Conservation (phyloP, 805 yeast species). For the Clavispora asparagi region DNA sequence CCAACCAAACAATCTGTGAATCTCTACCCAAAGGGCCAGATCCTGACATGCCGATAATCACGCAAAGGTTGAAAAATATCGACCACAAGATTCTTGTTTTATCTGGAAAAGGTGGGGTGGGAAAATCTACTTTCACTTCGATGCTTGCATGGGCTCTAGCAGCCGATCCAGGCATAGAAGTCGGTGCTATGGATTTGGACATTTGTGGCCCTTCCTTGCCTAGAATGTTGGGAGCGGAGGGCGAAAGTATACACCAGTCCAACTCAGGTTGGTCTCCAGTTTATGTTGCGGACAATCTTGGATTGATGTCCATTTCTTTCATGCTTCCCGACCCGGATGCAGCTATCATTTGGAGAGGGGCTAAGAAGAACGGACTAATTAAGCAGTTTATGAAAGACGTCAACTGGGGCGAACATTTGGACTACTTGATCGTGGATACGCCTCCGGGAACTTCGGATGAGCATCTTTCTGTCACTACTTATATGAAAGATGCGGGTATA, state of each 20-base stretch:
- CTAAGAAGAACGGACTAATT: conserved; percentile 89
- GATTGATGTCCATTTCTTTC: conserved; percentile 91
- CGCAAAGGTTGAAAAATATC: conserved; percentile 55
- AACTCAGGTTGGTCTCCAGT: conserved; percentile 96
- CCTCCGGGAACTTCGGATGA: conserved; percentile 99
- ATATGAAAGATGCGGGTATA: conserved; percentile 82
- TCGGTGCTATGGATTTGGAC: conserved; percentile 96
- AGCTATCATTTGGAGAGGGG: conserved; percentile 96
- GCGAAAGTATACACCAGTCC: conserved; percentile 82
- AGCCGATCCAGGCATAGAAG: conserved; percentile 68
- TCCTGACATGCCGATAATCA: conserved; percentile 79
- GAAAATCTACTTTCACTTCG: conserved; percentile 92
- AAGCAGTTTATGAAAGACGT: conserved; percentile 93
- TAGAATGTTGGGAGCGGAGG: conserved; percentile 85
- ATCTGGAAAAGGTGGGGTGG: conserved; percentile 93
- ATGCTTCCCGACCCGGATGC: conserved; percentile 92
- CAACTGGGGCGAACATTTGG: conserved; percentile 81
- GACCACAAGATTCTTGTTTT: conserved; percentile 77
- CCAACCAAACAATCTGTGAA: conserved; percentile 86
- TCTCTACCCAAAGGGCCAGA: conserved; percentile 92
- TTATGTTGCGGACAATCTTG: conserved; percentile 89
- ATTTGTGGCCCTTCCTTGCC: conserved; percentile 98
- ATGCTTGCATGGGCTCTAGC: conserved; percentile 97
- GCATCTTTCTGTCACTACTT: conserved; percentile 84
- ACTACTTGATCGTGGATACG: conserved; percentile 87